A percentile compares a stretch with the other conserved stretches of the same genome.
Conservation (phyloP, 768 basidiomycete genomes). For the Podaxis pistillaris region DNA sequence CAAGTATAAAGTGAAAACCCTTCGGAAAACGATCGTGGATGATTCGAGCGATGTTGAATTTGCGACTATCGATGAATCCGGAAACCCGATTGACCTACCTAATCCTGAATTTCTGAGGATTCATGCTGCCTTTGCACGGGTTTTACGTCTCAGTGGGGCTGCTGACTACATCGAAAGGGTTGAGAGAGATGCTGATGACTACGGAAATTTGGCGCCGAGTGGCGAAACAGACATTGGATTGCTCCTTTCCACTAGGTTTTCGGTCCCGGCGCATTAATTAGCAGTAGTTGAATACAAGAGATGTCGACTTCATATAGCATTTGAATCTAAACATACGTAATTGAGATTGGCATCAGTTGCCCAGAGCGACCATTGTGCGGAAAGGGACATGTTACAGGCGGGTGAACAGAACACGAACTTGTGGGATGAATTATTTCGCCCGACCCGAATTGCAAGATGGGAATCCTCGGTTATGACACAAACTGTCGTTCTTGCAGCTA, state of each 20-base stretch:
- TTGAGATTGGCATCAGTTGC: no score
- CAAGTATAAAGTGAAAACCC: slow-evolving; percentile 16
- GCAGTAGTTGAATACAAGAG: no score
- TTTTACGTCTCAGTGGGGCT: slow-evolving; percentile 7
- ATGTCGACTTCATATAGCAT: no score
- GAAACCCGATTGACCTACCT: slow-evolving; percentile 10
- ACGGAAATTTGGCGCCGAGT: slow-evolving; percentile 3
- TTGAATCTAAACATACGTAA: no score
- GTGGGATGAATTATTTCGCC: no score
- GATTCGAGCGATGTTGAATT: slow-evolving; percentile 17
- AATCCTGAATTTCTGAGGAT: slow-evolving; percentile 19
- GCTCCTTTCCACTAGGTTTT: slow-evolving; percentile 12
- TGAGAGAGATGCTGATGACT: not conserved
- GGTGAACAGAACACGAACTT: no score
- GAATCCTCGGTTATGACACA: no score
- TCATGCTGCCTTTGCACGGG: slow-evolving; percentile 24
- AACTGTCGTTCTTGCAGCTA: no score
- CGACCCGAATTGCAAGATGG: no score
- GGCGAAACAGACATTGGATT: slow-evolving; percentile 14
- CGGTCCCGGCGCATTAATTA: not conserved
- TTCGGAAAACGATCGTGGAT: not conserved
- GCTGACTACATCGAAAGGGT: slow-evolving; percentile 18
- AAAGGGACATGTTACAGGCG: no score
- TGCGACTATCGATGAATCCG: not conserved
- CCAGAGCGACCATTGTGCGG: no score